Evolutionary conservation across 768 basidiomycete genomes (phyloP).

Genomic region (Kwoniella heveanensis): DNA sequence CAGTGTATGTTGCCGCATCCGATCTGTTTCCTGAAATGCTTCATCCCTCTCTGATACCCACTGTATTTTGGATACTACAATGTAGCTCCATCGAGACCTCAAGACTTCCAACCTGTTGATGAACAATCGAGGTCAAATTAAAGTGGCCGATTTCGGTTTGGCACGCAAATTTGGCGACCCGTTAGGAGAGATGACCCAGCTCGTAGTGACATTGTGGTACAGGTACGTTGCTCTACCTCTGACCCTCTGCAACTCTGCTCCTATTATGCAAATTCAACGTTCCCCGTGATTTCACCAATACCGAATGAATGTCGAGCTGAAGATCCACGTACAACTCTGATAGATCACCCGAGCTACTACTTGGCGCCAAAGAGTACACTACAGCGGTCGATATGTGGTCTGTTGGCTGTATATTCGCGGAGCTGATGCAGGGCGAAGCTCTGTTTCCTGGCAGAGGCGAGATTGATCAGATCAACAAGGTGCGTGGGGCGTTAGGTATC

Average conservation of each 20-base stretch:
- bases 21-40: neutral
- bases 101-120: constrained; percentile 97
- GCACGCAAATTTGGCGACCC: constrained; percentile 96
- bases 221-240: constrained; percentile 64
- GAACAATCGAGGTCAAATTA: constrained; percentile 98
- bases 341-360: constrained; percentile 77
- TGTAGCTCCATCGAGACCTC: constrained; percentile 80
- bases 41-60: neutral
- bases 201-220: constrained; percentile 99
- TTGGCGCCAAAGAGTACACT: constrained; percentile 89
- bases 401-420: constrained; percentile 97
- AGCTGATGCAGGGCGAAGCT: constrained; percentile 90
- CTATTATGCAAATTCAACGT: no score
- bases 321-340: no score
- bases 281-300: no score
- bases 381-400: constrained; percentile 99
- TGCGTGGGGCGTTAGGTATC: constrained; percentile 56
- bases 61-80: neutral
- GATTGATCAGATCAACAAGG: constrained; percentile 83
- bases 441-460: constrained; percentile 97
- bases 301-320: no score
- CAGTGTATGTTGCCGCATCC: neutral
- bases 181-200: constrained; percentile 92
- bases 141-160: constrained; percentile 97
- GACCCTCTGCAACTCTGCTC: constrained; percentile 18